Base-by-base conservation (phyloP, 352 stramenopile species). In the Globisporangium viniferum region DNA sequence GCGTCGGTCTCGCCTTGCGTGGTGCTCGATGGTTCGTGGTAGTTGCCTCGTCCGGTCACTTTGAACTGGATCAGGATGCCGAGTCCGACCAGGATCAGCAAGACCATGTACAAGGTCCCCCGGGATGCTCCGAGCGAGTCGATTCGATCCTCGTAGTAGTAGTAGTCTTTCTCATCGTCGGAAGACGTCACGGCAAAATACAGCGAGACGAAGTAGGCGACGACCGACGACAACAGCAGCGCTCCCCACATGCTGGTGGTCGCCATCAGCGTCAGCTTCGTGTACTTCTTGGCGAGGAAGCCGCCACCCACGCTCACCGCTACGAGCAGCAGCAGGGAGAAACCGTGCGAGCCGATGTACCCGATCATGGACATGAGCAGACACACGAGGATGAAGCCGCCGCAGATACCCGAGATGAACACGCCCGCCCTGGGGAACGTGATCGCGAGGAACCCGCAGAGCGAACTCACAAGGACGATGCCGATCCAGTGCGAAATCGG, bases 1-100 rank as follows among this genome's bases (percentile, higher is more conserved):
- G 2, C 33, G 33, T 59, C 53, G 22, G 29, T 27, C 24, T 9
- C 18, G 3, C 3, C 33, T 36, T 36, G 33, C 6, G 33, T 36
- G 33, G 33, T 9, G 33, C 33, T 36, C 33, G 33, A 2, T 4
- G 24, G 24, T 41, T 29, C 27, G 54, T 59, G 54, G 14, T 41
- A 3, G 27, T 33, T 22, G 54, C 54, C 54, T 15, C 18, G 29
- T 12, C 54, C 54, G 3, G 54, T 59, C 20, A 41, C 54, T 5
- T 7, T n/a, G 24, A 59, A 59, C 54, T 59, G 54, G 2, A 59
- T 10, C 14, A 59, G 12, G 0, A 59, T 59, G 8, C 54, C 31
- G 22, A 77, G 54, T 29, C 68, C 70, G 44, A 79, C 5, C 24
- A 79, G 48, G 29, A 74, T 29, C 18, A 78, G 31, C 54, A 79